A percentile compares a stretch with the other conserved stretches of the same genome.
phyloP scores from a whole-genome alignment of 1,284 basidiomycete species.

The Fistulinella staudtii region DNA sequence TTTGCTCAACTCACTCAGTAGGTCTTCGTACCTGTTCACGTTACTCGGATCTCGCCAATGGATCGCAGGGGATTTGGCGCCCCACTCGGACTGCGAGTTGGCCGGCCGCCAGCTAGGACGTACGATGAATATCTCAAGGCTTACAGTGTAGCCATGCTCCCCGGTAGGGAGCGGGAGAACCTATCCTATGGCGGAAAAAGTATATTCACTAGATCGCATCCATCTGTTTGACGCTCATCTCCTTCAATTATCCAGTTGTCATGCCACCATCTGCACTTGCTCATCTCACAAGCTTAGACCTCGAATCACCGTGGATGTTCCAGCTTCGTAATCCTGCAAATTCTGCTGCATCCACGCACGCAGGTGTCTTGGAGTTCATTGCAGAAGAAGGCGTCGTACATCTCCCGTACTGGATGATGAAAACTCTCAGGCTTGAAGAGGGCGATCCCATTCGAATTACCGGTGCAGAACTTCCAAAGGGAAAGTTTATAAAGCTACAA shows the following conservation, averaged over 20 bases:
- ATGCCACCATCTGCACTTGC: constrained; percentile 97
- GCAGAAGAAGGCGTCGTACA: constrained; percentile 96
- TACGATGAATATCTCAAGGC: constrained; percentile 85
- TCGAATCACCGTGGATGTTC: constrained; percentile 95
- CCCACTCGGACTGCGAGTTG: constrained; percentile 43
- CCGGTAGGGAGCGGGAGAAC: constrained; percentile 77
- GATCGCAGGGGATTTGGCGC: constrained; percentile 50
- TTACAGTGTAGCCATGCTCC: constrained; percentile 84
- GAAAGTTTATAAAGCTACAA: constrained; percentile 95
- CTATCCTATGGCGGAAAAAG: constrained; percentile 97
- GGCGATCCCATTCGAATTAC: constrained; percentile 94
- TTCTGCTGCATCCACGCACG: constrained; percentile 85
- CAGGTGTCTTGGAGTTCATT: constrained; percentile 98
- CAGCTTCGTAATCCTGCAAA: constrained; percentile 89
- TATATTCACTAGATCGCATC: constrained; percentile 45
- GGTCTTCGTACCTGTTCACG: neutral
- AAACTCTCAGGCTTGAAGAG: constrained; percentile 86
- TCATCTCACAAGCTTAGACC: constrained; percentile 82
- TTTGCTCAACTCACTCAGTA: constrained; percentile 64
- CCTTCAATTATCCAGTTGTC: constrained; percentile 61
- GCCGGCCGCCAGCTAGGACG: constrained; percentile 52
- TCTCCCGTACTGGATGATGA: constrained; percentile 99
- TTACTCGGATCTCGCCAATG: constrained; percentile 10
- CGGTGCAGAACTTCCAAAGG: constrained; percentile 86
- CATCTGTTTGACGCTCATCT: constrained; percentile 4